Base-by-base conservation (phyloP, 2,329 filamentous ascomycete species). In the Microdochium trichocladiopsis region DNA sequence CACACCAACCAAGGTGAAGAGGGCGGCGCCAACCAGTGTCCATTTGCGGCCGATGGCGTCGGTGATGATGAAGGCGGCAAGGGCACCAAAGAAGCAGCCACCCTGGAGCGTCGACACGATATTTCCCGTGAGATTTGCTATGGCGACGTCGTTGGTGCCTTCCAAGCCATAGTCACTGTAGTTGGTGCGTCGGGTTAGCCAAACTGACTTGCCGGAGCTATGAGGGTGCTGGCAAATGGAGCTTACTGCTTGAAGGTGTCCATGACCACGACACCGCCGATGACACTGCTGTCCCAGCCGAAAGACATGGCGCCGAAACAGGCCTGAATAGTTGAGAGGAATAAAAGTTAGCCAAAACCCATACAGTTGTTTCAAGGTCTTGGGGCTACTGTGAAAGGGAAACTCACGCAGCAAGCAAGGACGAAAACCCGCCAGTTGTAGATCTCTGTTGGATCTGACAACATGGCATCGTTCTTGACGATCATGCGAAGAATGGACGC, bases 401-500 rank as follows among this genome's bases (percentile, higher is more conserved):
- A 49, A 57, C 69, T 60, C 59, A 75, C 73, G 47, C 83, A 85
- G 56, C 76, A 81, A 22, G 84, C 83, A 52, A 87, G 69, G 50
- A 80, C 70, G 55, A 84, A 86, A 4, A 86, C 82, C 50, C 84
- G 77, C 83, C 84, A 88, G 60, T 83, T 83, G 65, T 88, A 88
- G 54, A 88, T 82, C 65, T 87, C 80, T 16, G 76, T 74, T 14
- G 85, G 85, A 62, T 88, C 85, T 50, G 72, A 69, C 63, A 75
- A 81, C 73, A 87, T 86, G 52, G 85, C 80, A 61, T 88, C 75
- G 64, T 78, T 78, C 60, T 71, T 72, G 56, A 78, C 72, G 56
- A 78, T 74, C 58, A 69, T 72, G 54, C 60, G 67, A 52, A 76
- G 62, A 36, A 69, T 18, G 21, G 50, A 28, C 33, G 49, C 28